Evolutionary conservation across 352 stramenopile genomes (phyloP), one percentile per base, ranked within the genome.

Genomic region (Pythium grandisporangium): DNA sequence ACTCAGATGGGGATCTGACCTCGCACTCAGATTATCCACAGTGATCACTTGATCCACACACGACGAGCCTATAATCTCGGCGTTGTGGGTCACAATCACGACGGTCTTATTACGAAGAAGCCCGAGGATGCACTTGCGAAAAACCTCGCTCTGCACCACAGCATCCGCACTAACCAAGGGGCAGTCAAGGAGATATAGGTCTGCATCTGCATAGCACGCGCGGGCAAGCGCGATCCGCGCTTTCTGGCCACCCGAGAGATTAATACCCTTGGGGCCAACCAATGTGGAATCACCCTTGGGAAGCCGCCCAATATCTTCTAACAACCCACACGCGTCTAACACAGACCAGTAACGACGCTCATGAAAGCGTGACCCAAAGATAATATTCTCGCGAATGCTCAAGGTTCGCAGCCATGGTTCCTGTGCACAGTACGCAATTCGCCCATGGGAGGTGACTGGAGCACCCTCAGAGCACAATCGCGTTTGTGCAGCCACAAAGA

Each of bases 311-410:
- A 58, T 7, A 25, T 58, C 51, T 4, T 38, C 37, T 11, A 36
- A 17, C 20, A 58, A 34, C 26, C 36, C 37, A 24, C 51, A 58
- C 16, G 51, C 44, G 25, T 53, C 44, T 11, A 58, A 17, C 0
- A 54, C 46, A 13, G 27, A 34, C 0, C 11, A 0, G 41, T 88
- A 92, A 22, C 55, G 61, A 29, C 53, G 58, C 37, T 82, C 48
- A 27, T 91, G 65, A 20, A 67, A 82, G 12, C 57, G 54, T 21
- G 58, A 51, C n/a, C 79, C 76, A 54, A 93, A 93, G 12, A 92
- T 43, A 48, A 95, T 91, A 48, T 95, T 95, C 13, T 93, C 71
- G 19, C 66, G 53, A 13, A 95, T 52, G 21, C 81, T 19, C 10
- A 38, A 10, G 1, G 33, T 20, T 16, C 19, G 33, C 12, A 38